Percentiles rank a stretch among this genome's conserved stretches.
Conservation (phyloP, 2,329 filamentous ascomycete species). For the Pseudofabraea citricarpa region DNA sequence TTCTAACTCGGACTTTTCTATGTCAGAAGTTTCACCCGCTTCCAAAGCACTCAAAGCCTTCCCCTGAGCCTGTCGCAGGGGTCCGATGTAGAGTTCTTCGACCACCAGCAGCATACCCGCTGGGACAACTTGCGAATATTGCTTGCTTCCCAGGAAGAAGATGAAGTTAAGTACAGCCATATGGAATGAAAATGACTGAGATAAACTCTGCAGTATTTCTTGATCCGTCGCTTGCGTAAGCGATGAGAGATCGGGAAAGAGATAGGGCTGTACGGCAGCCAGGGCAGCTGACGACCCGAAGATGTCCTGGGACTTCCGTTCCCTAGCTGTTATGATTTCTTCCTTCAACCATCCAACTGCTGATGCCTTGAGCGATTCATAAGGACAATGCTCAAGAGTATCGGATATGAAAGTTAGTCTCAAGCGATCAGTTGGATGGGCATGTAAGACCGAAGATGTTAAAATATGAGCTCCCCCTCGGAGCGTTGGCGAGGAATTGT, state of each 20-base stretch:
- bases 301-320: constrained; percentile 26
- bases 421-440: constrained; percentile 53
- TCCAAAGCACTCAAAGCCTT: constrained; percentile 12
- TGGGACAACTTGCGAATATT: constrained; percentile 45
- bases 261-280: constrained; percentile 53
- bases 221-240: constrained; percentile 37
- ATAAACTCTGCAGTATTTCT: constrained; percentile 46
- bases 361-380: constrained; percentile 56
- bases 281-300: constrained; percentile 53
- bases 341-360: constrained; percentile 61
- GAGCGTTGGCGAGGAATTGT: constrained; percentile 31
- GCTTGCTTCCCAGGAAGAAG: constrained; percentile 47
- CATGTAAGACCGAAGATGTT: constrained; percentile 37
- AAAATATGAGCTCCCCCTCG: constrained; percentile 31
- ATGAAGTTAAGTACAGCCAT: constrained; percentile 58
- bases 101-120: constrained; percentile 52
- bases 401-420: constrained; percentile 59
- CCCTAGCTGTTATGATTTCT: constrained; percentile 44
- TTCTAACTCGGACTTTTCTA: constrained; percentile 15
- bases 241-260: constrained; percentile 53
- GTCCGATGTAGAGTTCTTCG: constrained; percentile 53
- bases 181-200: constrained; percentile 47
- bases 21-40: neutral
- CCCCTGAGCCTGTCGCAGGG: constrained; percentile 41
- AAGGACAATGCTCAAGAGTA: constrained; percentile 61